These are phyloP conservation scores for Lasiosphaeris hirsuta DNA, from an alignment of 495 filamentous ascomycete genomes.

Conservation along the genomic window DNA sequence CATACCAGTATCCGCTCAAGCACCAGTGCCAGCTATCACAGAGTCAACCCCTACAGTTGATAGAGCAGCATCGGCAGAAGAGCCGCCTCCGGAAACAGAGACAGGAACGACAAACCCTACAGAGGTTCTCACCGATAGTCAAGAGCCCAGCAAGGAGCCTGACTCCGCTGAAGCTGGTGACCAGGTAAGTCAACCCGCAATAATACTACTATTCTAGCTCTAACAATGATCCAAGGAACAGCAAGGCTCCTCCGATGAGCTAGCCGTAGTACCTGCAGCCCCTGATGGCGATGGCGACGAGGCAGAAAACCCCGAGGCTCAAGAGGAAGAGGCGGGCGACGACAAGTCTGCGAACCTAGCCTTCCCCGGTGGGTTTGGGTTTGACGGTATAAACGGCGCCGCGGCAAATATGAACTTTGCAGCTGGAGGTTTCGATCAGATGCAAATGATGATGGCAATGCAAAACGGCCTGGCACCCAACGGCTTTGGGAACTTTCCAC, in stretches of 20 bases:
- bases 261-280: background rate
- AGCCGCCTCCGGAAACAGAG: background rate
- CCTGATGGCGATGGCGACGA: slow-evolving; percentile 21
- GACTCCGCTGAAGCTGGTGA: background rate
- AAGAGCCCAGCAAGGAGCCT: slow-evolving; percentile 16
- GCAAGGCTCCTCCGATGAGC: background rate
- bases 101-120: slow-evolving; percentile 5
- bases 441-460: slow-evolving; percentile 69
- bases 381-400: slow-evolving; percentile 49
- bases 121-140: slow-evolving; percentile 1
- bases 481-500: slow-evolving; percentile 61
- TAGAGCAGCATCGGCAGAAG: slow-evolving; percentile 6
- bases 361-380: slow-evolving; percentile 39
- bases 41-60: slow-evolving; percentile 6
- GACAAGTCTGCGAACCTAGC: slow-evolving; percentile 32
- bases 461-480: slow-evolving; percentile 66
- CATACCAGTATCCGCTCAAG: slow-evolving; percentile 21
- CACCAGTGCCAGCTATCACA: slow-evolving; percentile 10
- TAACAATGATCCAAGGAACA: slow-evolving; percentile 10
- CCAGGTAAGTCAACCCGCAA: background rate
- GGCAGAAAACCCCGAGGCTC: slow-evolving; percentile 19
- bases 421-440: slow-evolving; percentile 68
- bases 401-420: slow-evolving; percentile 66
- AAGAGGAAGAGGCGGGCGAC: slow-evolving; percentile 34
- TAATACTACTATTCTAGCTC: background rate